A percentile compares a stretch with the other conserved stretches of the same genome.
Conservation (phyloP, 176 grass and related monocot genomes). For the Ampelocalamus luodianensis region DNA sequence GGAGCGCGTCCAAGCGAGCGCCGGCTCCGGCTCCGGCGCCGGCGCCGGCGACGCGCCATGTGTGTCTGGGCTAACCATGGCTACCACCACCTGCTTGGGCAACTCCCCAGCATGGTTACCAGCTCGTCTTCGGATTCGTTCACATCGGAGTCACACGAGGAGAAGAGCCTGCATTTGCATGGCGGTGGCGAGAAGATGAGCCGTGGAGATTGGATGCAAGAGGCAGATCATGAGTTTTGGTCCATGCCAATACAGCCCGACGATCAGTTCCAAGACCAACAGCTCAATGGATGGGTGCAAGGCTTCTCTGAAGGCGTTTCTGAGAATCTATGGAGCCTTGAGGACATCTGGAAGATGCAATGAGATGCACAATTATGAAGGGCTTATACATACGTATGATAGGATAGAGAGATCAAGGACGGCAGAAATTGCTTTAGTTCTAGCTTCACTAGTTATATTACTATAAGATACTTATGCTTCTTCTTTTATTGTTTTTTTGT, state of each 20-base stretch:
- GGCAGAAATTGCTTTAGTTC: background rate
- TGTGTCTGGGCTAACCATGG: background rate
- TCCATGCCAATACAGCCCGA: background rate
- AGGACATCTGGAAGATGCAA: slow-evolving; percentile 58
- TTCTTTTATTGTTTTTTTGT: background rate
- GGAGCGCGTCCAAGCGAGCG: slow-evolving; percentile 22
- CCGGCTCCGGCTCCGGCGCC: too few species aligned
- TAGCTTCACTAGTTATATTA: background rate
- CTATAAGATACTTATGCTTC: background rate
- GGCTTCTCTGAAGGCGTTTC: slow-evolving; percentile 40
- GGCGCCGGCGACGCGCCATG: background rate
- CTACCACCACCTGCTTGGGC: background rate
- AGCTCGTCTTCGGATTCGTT: slow-evolving; percentile 38
- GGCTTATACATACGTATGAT: background rate
- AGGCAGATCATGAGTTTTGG: slow-evolving; percentile 42
- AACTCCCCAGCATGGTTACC: background rate
- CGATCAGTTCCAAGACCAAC: slow-evolving; percentile 10
- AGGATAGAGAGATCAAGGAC: background rate
- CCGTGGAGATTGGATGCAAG: background rate
- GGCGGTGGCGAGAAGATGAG: background rate
- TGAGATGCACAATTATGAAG: background rate
- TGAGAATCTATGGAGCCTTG: slow-evolving; percentile 52
- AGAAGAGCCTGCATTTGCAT: background rate
- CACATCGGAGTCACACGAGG: slow-evolving; percentile 7
- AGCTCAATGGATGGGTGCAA: slow-evolving; percentile 49